phyloP scores from a whole-genome alignment of 805 yeast species.

The Monosporozyma yasuniensis region DNA sequence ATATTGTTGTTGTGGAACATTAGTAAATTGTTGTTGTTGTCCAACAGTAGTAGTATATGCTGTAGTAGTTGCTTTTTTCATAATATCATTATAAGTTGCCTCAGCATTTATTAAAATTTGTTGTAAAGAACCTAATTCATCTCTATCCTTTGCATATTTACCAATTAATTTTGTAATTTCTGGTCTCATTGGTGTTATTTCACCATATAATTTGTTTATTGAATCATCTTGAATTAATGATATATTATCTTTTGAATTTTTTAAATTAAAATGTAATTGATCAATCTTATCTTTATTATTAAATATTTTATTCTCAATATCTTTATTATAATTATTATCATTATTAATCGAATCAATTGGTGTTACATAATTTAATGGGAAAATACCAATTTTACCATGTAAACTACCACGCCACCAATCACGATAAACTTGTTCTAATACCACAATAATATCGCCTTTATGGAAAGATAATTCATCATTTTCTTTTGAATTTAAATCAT shows the following conservation, averaged over 20 bases:
- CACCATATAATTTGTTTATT: constrained; percentile 63
- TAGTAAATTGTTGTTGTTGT: constrained; percentile 18
- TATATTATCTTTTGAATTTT: constrained; percentile 25
- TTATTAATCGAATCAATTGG: constrained; percentile 65
- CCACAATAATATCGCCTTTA: constrained; percentile 81
- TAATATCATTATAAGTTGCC: constrained; percentile 55
- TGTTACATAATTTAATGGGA: constrained; percentile 86
- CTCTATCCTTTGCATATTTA: constrained; percentile 64
- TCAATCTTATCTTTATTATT: constrained; percentile 56
- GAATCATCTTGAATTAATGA: constrained; percentile 49
- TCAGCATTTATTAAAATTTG: constrained; percentile 63
- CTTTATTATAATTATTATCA: constrained; percentile 20
- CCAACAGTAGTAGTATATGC: constrained; percentile 19
- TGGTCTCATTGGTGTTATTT: constrained; percentile 63
- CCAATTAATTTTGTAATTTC: constrained; percentile 68
- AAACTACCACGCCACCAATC: constrained; percentile 96
- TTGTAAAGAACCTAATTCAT: constrained; percentile 66
- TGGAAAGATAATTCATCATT: constrained; percentile 81
- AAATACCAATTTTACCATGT: constrained; percentile 73
- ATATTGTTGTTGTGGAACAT: not conserved
- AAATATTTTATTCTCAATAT: constrained; percentile 46
- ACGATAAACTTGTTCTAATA: constrained; percentile 75
- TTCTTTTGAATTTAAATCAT: constrained; percentile 69
- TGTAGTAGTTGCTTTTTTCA: constrained; percentile 42
- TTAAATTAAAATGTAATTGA: constrained; percentile 36